A percentile compares a stretch with the other conserved stretches of the same genome.
Evolutionary conservation across 139 green algal species (phyloP).

Genomic region (Protoeuglena noctilucae): DNA sequence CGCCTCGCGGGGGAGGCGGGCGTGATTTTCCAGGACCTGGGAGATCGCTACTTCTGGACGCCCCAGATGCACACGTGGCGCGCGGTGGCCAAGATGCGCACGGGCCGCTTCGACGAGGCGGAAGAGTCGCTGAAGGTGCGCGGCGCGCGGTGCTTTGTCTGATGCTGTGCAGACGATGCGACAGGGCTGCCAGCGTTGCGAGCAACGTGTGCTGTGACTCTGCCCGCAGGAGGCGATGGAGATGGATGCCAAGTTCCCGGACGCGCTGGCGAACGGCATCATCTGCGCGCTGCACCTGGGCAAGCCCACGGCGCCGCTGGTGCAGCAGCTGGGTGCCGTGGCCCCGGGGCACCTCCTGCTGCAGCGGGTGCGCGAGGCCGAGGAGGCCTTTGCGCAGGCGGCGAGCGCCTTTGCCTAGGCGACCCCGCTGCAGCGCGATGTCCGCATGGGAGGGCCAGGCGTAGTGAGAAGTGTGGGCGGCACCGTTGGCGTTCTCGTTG

Average conservation of each 20-base stretch:
- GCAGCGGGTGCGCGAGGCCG: background rate
- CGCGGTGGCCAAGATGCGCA: conserved; percentile 2
- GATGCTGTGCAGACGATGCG: too few relatives aligned
- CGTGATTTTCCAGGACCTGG: conserved; percentile 5
- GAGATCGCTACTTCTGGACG: conserved; percentile 6
- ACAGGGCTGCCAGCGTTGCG: too few relatives aligned
- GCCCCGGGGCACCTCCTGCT: background rate
- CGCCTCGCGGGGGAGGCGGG: background rate
- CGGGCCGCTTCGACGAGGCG: conserved; percentile 1
- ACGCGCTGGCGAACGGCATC: conserved; percentile 1
- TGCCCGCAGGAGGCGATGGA: background rate
- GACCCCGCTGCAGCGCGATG: too few relatives aligned
- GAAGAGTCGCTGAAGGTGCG: conserved; percentile 1
- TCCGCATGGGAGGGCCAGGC: too few relatives aligned
- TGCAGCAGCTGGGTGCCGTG: conserved; percentile 2
- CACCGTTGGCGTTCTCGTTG: too few relatives aligned
- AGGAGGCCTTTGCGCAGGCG: conserved; percentile 1
- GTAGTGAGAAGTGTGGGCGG: too few relatives aligned
- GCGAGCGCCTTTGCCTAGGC: too few relatives aligned
- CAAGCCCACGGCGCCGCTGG: background rate
- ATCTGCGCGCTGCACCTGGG: background rate
- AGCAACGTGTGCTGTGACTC: too few relatives aligned
- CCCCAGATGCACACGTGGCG: conserved; percentile 2
- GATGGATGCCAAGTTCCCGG: conserved; percentile 1
- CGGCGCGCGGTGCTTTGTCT: too few relatives aligned